Evolutionary conservation across 768 basidiomycete genomes (phyloP).

Genomic region (Phanerochaete carnosa): DNA sequence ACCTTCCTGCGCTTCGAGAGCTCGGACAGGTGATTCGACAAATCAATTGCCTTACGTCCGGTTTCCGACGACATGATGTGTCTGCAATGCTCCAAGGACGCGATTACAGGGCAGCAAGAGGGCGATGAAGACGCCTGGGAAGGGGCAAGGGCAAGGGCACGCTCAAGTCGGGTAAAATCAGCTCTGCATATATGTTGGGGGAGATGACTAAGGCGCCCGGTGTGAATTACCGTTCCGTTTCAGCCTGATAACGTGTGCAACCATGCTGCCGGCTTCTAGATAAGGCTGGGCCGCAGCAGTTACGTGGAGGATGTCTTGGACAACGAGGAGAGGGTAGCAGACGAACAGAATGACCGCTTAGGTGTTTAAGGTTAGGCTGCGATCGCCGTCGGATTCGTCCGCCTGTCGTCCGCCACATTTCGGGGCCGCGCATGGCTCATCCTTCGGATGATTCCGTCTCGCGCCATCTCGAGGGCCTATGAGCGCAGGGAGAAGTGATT

Average conservation of each 20-base stretch:
- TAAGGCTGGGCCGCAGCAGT: not conserved
- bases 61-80: slow-evolving; percentile 27
- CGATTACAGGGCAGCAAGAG: not conserved
- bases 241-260: not conserved
- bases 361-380: not conserved
- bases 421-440: not conserved
- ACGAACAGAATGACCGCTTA: not conserved
- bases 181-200: slow-evolving; percentile 4
- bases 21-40: slow-evolving; percentile 70
- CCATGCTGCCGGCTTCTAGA: not conserved
- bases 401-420: not conserved
- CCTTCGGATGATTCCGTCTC: not conserved
- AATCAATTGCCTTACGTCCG: slow-evolving; percentile 50
- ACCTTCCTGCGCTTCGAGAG: slow-evolving; percentile 43
- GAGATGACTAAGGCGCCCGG: slow-evolving; percentile 12
- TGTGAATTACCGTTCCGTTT: slow-evolving; percentile 1
- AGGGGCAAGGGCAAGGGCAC: not conserved
- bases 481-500: too few relatives aligned
- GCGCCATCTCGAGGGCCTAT: not conserved
- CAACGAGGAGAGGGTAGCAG: not conserved
- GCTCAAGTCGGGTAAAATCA: not conserved
- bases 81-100: not conserved
- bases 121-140: not conserved
- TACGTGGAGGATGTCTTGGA: not conserved
- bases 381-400: not conserved